Conservation (phyloP, 2,329 filamentous ascomycete species). For the Xylaria sp. region DNA sequence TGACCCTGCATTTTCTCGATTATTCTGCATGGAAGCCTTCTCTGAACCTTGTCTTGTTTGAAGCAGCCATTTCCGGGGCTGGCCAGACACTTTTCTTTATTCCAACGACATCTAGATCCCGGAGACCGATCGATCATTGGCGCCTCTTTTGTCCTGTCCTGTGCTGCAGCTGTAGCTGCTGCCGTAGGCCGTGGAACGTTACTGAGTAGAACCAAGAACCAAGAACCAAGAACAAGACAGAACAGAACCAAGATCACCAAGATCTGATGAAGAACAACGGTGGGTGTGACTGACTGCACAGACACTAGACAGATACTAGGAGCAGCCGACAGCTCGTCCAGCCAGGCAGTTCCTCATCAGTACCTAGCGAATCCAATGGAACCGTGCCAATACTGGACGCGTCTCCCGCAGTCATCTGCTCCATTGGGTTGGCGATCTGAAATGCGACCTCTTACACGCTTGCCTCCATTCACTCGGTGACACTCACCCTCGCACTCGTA, state of each 20-base stretch:
- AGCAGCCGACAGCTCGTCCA: not conserved
- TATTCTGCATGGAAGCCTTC: slow-evolving; percentile 22
- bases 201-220: no score
- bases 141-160: slow-evolving; percentile 12
- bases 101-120: slow-evolving; percentile 22
- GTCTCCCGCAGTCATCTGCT: not conserved
- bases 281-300: not conserved
- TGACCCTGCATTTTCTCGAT: slow-evolving; percentile 23
- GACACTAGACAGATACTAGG: no score
- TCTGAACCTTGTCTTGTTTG: slow-evolving; percentile 5
- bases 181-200: no score
- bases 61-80: slow-evolving; percentile 1
- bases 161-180: no score
- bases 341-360: not conserved
- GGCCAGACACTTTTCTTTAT: slow-evolving; percentile 4
- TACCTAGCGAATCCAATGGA: slow-evolving; percentile 1
- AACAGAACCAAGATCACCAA: not conserved
- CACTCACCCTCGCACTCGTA: not conserved
- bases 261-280: not conserved
- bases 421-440: slow-evolving; percentile 7
- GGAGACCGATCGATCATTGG: slow-evolving; percentile 16
- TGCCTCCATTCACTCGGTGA: no score
- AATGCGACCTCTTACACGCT: slow-evolving; percentile 6
- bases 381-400: not conserved
- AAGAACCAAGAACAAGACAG: no score